Percentiles rank a stretch among this genome's conserved stretches.
Conservation (phyloP, 257 asterid genomes). For the Nicotiana knightiana region DNA sequence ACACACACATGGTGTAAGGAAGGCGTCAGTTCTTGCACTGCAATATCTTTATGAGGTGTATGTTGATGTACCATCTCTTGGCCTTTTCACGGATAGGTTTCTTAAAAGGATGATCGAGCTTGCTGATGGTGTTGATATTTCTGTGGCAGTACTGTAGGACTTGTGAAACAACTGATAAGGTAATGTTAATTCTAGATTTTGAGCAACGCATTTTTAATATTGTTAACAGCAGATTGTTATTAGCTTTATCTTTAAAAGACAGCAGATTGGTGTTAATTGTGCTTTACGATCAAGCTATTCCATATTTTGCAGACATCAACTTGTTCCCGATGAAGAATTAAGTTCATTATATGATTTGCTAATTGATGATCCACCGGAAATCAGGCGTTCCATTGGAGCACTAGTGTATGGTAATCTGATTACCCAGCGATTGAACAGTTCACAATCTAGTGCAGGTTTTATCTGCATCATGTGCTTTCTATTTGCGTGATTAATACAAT, state of each 20-base stretch:
- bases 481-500: not conserved
- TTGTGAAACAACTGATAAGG: slow-evolving; percentile 91
- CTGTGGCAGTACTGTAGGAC: slow-evolving; percentile 98
- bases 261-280: not conserved
- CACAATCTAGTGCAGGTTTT: slow-evolving; percentile 71
- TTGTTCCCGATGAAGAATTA: slow-evolving; percentile 95
- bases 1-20: slow-evolving; percentile 69
- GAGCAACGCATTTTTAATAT: not conserved
- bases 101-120: slow-evolving; percentile 90
- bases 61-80: slow-evolving; percentile 93
- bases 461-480: slow-evolving; percentile 2
- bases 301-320: slow-evolving; percentile 72
- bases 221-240: not conserved
- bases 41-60: slow-evolving; percentile 92
- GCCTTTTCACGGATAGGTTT: slow-evolving; percentile 91
- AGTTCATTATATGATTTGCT: slow-evolving; percentile 90
- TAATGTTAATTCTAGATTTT: slow-evolving; percentile 15
- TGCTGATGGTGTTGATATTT: slow-evolving; percentile 94
- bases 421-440: slow-evolving; percentile 81
- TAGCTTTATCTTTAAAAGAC: too few species aligned
- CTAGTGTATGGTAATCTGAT: slow-evolving; percentile 92
- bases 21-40: slow-evolving; percentile 84
- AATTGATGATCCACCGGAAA: slow-evolving; percentile 94
- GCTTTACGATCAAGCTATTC: slow-evolving; percentile 17
- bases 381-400: slow-evolving; percentile 91